These are phyloP conservation scores for Pythium rhizo-oryzae DNA, from an alignment of 352 stramenopile genomes.

Conservation along the genomic window DNA sequence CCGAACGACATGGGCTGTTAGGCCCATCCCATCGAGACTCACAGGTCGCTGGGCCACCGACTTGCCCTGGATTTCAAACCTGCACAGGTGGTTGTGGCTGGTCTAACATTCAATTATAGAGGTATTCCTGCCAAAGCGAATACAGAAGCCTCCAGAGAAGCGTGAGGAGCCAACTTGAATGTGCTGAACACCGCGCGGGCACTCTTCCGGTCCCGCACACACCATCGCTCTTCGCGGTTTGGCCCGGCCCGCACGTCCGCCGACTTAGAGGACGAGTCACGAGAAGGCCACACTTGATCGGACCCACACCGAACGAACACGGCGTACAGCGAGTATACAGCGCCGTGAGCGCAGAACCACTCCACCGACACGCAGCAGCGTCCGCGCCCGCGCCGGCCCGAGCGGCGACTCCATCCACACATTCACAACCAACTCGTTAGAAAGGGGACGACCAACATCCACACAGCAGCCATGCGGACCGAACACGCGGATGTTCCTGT, in stretches of 20 bases:
- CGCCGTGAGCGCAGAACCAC: too few relatives aligned
- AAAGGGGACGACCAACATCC: neutral
- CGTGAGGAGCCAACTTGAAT: conserved; percentile 27
- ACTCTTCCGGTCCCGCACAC: conserved; percentile 6
- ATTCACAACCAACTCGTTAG: too few relatives aligned
- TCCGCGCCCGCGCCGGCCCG: too few relatives aligned
- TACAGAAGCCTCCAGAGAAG: neutral
- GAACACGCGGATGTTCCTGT: neutral
- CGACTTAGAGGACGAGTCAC: conserved; percentile 5
- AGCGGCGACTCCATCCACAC: too few relatives aligned
- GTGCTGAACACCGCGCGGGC: conserved; percentile 15
- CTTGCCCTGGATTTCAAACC: neutral
- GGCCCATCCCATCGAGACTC: neutral
- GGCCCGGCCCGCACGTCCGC: neutral
- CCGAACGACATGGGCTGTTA: neutral
- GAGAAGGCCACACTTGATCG: neutral
- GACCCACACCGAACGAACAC: neutral
- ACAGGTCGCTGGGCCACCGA: neutral
- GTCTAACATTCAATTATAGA: neutral
- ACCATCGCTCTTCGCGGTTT: neutral
- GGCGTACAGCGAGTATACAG: neutral
- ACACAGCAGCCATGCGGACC: neutral
- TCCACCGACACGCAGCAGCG: too few relatives aligned
- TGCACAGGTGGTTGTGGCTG: neutral
- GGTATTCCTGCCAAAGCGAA: neutral